Evolutionary conservation across 2,329 filamentous ascomycete genomes (phyloP).

Genomic region (Fusarium marasasianum): DNA sequence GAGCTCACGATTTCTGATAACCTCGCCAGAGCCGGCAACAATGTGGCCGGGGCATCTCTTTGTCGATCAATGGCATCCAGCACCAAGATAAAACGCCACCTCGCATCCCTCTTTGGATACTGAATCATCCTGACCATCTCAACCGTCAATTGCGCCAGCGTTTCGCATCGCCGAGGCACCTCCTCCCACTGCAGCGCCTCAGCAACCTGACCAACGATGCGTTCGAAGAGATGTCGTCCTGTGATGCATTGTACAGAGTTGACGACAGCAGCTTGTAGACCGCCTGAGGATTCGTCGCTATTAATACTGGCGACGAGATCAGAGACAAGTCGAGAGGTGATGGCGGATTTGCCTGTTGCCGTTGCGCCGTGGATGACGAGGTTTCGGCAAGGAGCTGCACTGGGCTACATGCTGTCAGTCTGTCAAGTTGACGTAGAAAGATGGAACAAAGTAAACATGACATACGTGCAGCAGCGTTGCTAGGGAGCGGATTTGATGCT

Average conservation of each 20-base stretch:
- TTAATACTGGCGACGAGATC: conserved; percentile 34
- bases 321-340: conserved; percentile 63
- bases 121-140: conserved; percentile 74
- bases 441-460: conserved; percentile 43
- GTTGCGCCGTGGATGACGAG: conserved; percentile 85
- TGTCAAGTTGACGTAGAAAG: neutral
- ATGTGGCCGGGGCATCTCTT: conserved; percentile 78
- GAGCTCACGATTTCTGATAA: conserved; percentile 78
- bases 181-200: conserved; percentile 60
- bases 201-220: conserved; percentile 68
- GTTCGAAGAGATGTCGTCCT: conserved; percentile 79
- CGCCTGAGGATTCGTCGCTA: conserved; percentile 32
- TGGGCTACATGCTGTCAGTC: conserved; percentile 56
- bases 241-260: conserved; percentile 82
- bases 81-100: conserved; percentile 78
- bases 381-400: conserved; percentile 75
- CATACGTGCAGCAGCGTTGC: conserved; percentile 63
- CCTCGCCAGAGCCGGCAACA: conserved; percentile 83
- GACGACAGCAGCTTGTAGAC: conserved; percentile 68
- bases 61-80: conserved; percentile 89
- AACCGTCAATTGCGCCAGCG: conserved; percentile 77
- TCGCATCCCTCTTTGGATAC: conserved; percentile 49
- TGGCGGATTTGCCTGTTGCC: conserved; percentile 84
- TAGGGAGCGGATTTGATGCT: conserved; percentile 67
- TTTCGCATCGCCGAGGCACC: conserved; percentile 76